Evolutionary conservation across 2,329 filamentous ascomycete species (phyloP).

Genomic region (Stromatinia cepivora): DNA sequence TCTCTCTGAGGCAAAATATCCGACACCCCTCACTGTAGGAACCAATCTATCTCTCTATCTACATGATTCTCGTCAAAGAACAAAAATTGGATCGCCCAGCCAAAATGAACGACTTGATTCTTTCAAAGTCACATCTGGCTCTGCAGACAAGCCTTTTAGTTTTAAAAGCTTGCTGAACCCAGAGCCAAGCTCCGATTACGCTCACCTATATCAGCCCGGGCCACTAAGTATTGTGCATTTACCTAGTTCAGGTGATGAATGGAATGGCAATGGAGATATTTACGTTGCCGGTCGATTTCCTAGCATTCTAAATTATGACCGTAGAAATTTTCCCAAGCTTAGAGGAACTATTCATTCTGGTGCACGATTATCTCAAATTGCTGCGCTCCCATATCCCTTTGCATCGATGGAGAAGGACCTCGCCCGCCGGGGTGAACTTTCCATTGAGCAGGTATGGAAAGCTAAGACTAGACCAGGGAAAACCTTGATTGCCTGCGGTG

Average conservation of each 20-base stretch:
- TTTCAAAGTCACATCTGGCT: conserved; percentile 35
- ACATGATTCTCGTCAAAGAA: conserved; percentile 66
- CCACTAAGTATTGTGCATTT: conserved; percentile 82
- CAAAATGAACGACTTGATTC: conserved; percentile 33
- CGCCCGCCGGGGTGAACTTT: conserved; percentile 55
- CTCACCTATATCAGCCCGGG: conserved; percentile 75
- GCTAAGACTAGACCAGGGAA: conserved; percentile 57
- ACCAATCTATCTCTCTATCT: conserved; percentile 80
- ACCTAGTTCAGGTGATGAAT: conserved; percentile 50
- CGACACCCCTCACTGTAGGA: conserved; percentile 77
- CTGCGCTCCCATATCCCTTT: conserved; percentile 68
- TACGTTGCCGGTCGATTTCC: conserved; percentile 88
- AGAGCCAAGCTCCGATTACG: conserved; percentile 58
- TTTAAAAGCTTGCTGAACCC: conserved; percentile 43
- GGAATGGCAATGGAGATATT: conserved; percentile 64
- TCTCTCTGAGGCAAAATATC: conserved; percentile 67
- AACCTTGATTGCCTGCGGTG: conserved; percentile 78
- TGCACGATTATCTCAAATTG: conserved; percentile 71
- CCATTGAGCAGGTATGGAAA: conserved; percentile 53
- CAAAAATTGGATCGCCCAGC: conserved; percentile 31
- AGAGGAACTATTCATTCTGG: conserved; percentile 81
- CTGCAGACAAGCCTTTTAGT: conserved; percentile 31
- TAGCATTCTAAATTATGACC: conserved; percentile 69
- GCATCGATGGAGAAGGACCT: conserved; percentile 62
- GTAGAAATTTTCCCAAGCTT: conserved; percentile 78